Percentiles rank a stretch among this genome's conserved stretches.
Conservation (phyloP, 2,329 filamentous ascomycete genomes). For the Trichoderma sp. region DNA sequence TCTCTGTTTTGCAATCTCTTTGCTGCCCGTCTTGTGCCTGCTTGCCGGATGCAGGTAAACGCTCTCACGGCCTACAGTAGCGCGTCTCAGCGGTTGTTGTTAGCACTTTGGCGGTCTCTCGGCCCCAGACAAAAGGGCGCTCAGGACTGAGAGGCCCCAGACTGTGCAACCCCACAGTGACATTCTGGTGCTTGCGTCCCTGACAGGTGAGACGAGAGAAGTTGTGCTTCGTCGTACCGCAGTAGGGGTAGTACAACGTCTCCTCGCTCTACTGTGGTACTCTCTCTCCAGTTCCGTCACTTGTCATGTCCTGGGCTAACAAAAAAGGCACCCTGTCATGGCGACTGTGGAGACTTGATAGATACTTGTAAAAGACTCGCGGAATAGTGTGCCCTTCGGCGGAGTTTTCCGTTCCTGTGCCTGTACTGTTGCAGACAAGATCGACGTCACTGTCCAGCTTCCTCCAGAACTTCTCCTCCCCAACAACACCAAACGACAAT, state of each 20-base stretch:
- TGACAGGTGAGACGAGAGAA: constrained; percentile 5
- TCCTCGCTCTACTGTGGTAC: not conserved
- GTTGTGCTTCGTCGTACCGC: no score
- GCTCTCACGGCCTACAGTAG: constrained; percentile 23
- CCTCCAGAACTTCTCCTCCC: not conserved
- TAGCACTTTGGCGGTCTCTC: not conserved
- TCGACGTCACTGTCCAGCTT: constrained; percentile 13
- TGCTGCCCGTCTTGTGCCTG: not conserved
- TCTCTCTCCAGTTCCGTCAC: not conserved
- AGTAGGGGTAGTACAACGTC: not conserved
- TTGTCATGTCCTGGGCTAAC: not conserved
- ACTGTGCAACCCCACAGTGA: not conserved
- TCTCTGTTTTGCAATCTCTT: not conserved
- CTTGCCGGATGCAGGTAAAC: constrained; percentile 24
- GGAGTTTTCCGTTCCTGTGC: not conserved
- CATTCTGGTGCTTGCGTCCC: constrained; percentile 17
- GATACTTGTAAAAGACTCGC: not conserved
- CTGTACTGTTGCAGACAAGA: constrained; percentile 1
- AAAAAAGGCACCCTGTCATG: not conserved
- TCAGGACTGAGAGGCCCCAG: not conserved
- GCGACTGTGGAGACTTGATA: not conserved
- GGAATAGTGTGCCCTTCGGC: not conserved
- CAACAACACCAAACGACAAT: not conserved
- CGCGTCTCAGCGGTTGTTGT: not conserved
- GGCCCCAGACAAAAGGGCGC: not conserved